These are phyloP conservation scores for Aspergillus hiratsukae DNA, from an alignment of 2,329 filamentous ascomycete genomes.

Conservation along the genomic window DNA sequence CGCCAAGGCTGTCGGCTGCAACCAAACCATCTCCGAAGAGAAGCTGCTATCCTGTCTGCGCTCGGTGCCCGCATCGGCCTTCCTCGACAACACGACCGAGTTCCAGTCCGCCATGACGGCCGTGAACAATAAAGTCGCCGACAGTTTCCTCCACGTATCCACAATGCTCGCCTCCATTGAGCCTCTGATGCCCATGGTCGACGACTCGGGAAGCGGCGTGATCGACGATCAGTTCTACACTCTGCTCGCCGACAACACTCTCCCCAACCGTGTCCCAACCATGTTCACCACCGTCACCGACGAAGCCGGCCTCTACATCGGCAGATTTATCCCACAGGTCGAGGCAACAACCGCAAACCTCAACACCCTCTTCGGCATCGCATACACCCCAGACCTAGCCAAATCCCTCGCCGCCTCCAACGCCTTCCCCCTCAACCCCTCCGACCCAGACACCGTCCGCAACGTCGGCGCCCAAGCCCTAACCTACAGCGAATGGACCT, in stretches of 20 bases:
- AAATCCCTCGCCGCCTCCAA: constrained; percentile 8
- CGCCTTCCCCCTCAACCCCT: constrained; percentile 10
- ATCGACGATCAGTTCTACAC: constrained; percentile 26
- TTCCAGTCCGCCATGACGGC: constrained; percentile 7
- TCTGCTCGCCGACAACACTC: constrained; percentile 13
- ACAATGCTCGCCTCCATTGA: constrained; percentile 17
- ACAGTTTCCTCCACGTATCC: constrained; percentile 15
- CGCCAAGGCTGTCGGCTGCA: constrained; percentile 20
- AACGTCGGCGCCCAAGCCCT: constrained; percentile 10
- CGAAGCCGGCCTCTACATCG: constrained; percentile 20
- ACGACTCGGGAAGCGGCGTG: constrained; percentile 19
- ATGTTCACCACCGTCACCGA: constrained; percentile 25
- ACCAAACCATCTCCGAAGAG: constrained; percentile 8
- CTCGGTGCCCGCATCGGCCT: constrained; percentile 16
- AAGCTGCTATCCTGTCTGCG: constrained; percentile 20
- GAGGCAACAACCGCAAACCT: constrained; percentile 7
- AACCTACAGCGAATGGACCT: constrained; percentile 9
- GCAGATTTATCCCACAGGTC: constrained; percentile 6
- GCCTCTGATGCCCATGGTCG: constrained; percentile 25
- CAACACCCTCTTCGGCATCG: constrained; percentile 11
- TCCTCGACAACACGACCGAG: constrained; percentile 19
- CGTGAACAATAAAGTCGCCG: constrained; percentile 7
- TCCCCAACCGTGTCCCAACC: constrained; percentile 24
- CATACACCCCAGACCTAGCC: constrained; percentile 14
- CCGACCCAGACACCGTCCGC: constrained; percentile 16